A percentile compares a stretch with the other conserved stretches of the same genome.
Evolutionary conservation across 2,329 filamentous ascomycete species (phyloP).

Genomic region (Graphiopsis chlorocephala): DNA sequence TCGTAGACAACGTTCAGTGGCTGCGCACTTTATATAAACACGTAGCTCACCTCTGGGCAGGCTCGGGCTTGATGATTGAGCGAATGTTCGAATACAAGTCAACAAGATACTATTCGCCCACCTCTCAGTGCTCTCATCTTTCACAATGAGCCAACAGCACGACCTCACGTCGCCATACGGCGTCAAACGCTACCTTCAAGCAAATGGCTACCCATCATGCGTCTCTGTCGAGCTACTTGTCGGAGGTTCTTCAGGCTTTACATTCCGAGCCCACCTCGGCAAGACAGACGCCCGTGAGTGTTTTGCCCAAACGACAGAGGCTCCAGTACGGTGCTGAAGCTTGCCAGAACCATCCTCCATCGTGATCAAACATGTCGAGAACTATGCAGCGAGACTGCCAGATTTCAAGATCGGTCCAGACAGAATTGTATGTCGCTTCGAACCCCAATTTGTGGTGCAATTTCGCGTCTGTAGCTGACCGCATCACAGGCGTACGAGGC

Average conservation of each 20-base stretch:
- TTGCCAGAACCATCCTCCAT: neutral
- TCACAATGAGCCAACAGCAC: neutral
- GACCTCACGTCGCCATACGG: neutral
- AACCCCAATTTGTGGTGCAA: too few species aligned
- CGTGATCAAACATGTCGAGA: constrained; percentile 6
- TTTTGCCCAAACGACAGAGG: neutral
- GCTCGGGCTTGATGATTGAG: neutral
- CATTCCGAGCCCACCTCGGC: neutral
- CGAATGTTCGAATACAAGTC: neutral
- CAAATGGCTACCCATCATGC: neutral
- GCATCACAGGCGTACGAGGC: neutral
- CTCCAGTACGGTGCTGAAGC: neutral
- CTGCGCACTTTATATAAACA: neutral
- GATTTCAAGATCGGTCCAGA: neutral
- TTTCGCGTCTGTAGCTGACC: neutral
- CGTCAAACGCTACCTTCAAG: neutral
- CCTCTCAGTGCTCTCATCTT: neutral
- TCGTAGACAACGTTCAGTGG: neutral
- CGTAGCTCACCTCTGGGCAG: neutral
- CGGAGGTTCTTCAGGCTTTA: neutral
- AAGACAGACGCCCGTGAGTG: neutral
- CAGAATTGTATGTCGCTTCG: neutral
- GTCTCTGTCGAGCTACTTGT: neutral
- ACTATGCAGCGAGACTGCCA: neutral
- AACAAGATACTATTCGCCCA: too few species aligned